These are phyloP conservation scores for Sporodiniella umbellata DNA, from an alignment of 371 early-diverging fungal species.

Conservation along the genomic window DNA sequence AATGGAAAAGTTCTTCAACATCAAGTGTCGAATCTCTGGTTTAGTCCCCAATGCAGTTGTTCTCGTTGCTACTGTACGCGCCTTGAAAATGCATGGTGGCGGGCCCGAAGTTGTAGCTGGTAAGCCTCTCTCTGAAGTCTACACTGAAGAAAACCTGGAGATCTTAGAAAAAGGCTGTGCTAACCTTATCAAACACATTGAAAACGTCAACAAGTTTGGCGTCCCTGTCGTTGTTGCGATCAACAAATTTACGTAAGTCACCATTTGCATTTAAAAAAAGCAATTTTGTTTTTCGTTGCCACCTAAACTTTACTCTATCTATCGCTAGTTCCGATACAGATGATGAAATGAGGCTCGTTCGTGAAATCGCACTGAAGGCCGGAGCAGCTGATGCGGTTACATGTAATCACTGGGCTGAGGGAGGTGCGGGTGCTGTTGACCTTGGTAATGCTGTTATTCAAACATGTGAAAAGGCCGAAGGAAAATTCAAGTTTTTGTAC, in stretches of 20 bases:
- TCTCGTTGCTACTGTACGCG: slow-evolving; percentile 92
- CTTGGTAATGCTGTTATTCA: slow-evolving; percentile 82
- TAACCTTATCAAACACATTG: slow-evolving; percentile 87
- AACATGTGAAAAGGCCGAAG: slow-evolving; percentile 61
- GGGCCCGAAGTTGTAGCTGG: slow-evolving; percentile 96
- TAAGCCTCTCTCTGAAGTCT: slow-evolving; percentile 83
- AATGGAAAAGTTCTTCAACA: slow-evolving; percentile 98
- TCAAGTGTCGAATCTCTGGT: slow-evolving; percentile 92
- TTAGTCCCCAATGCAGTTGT: slow-evolving; percentile 91
- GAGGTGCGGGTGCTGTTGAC: slow-evolving; percentile 87
- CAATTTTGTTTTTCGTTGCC: no score
- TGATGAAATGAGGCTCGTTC: slow-evolving; percentile 84
- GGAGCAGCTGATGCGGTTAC: slow-evolving; percentile 88
- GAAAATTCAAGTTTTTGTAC: slow-evolving; percentile 82
- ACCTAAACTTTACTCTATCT: not conserved
- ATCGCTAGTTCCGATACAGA: slow-evolving; percentile 70
- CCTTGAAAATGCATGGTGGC: slow-evolving; percentile 97
- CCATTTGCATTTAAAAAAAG: no score
- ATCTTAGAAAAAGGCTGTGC: slow-evolving; percentile 79
- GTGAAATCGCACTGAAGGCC: slow-evolving; percentile 67
- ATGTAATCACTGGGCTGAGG: slow-evolving; percentile 91
- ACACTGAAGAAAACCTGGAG: slow-evolving; percentile 81
- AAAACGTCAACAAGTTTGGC: slow-evolving; percentile 88
- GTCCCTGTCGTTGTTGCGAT: slow-evolving; percentile 92
- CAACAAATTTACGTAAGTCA: slow-evolving; percentile 77